Base-by-base conservation (phyloP, 116 monocot genomes). In the Papilionanthe hybrid region DNA sequence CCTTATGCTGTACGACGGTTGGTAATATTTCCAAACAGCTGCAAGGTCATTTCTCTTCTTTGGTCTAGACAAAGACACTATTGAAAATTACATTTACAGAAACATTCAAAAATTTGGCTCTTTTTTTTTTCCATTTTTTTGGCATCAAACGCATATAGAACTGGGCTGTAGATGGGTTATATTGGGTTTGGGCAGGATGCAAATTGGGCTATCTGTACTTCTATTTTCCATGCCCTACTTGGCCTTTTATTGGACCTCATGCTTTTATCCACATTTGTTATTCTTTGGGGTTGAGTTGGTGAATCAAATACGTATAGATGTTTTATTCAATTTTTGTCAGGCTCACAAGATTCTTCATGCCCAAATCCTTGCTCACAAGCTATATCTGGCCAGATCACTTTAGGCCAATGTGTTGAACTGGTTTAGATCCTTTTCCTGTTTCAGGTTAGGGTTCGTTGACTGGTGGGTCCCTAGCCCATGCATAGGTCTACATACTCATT, bases 1-100 rank as follows among this genome's bases (percentile, higher is more conserved):
- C 92, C 96, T 53, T 96, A 89, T 86, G 84, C 90, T 77, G 84
- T 93, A 72, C 80, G 84, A 81, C 85, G 67, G 53, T 88, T 90
- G 13, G 29, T 79, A 10, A 90, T 96, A 69, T 96, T 90, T 87
- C 82, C 84, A 37, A 92, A 93, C 82, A 86, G 78, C 78, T 96
- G 96, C 89, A 92, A 96, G 96, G 96, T 93, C 78, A 47, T 79
- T 71, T 27, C 60, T 72, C 12, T 60, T 19, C 53, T 19, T 13
- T 13, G 15, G 42, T 9, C 25, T 27, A 25, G 23, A 28, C 9
- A 27, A 27, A 27, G 5, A 9, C 8, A 1, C 27, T 27, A 65
- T 65, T 27, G 1, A 65, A 11, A 22, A 65, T 65, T 65, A 27
- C 27, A 65, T 25, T 65, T 65, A 65, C 9, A 27, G 25, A 22